Base-by-base conservation (phyloP, 108 stramenopile genomes). In the Pseudonitzschia pungens region DNA sequence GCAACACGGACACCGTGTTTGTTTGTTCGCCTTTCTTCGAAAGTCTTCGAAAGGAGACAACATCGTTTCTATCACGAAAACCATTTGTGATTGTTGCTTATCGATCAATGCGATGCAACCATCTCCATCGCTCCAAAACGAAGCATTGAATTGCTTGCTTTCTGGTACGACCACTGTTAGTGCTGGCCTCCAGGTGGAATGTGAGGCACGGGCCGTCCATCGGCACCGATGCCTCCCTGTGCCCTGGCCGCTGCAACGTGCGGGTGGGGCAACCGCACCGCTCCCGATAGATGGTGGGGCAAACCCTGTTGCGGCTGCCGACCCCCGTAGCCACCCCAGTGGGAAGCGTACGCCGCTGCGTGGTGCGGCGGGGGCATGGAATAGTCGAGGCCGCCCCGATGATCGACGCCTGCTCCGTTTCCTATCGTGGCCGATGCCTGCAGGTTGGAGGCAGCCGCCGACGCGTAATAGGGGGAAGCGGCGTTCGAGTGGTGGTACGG, bases 401-500 rank as follows among this genome's bases (percentile, higher is more conserved):
- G 69, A 40, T 62, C 59, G 36, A 9, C 29, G 27, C 74, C 32
- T 29, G 59, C 31, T 40, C 52, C 31, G 42, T 58, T 0, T 43
- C 28, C 36, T 48, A 48, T 18, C 45, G 45, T 18, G 14, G 50
- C 33, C 55, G 50, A 33, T 16, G 71, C 24, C 64, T 57, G 65
- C 3, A 56, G 48, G 2, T 36, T 2, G 33, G 71, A 24, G 0
- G 70, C 20, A 21, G 43, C 51, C 16, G 60, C 48, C 29, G 60
- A 33, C 27, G 65, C 45, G 29, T 70, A 69, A 33, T 65, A 54
- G 27, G 45, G 27, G 4, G 36, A 36, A 4, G 64, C 24, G 36
- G 32, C 29, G 44, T 58, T 29, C n/a, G 41, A 40, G 24, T 70
- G 75, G 48, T 76, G 68, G 50, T 73, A 73, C 31, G 31, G 0